Percentiles rank a stretch among this genome's conserved stretches.
phyloP scores from a whole-genome alignment of 2,329 filamentous ascomycete genomes.

The Paracoccidioides brasiliensis region DNA sequence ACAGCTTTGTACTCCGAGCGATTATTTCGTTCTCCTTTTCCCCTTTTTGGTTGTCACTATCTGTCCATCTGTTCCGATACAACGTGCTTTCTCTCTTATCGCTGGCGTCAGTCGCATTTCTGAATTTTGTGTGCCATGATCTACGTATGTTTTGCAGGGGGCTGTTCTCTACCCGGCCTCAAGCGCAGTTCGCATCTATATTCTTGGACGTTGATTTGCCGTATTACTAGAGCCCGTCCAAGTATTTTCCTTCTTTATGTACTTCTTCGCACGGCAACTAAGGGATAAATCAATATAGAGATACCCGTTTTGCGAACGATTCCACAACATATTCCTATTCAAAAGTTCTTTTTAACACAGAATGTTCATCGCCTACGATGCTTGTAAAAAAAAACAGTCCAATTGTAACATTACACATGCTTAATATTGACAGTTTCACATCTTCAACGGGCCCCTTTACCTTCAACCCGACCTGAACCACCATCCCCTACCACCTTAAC shows the following conservation, averaged over 20 bases:
- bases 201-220: neutral
- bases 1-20: neutral
- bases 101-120: neutral
- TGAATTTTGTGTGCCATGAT: neutral
- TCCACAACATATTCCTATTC: no score
- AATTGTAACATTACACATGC: no score
- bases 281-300: neutral
- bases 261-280: neutral
- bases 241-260: neutral
- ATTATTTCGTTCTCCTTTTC: neutral
- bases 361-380: no score
- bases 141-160: neutral
- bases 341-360: no score
- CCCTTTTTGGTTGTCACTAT: neutral
- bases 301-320: neutral
- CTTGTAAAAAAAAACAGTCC: no score
- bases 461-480: neutral
- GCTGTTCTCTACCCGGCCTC: neutral
- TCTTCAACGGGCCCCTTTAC: no score
- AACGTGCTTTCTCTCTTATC: neutral
- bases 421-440: no score
- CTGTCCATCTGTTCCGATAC: neutral
- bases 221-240: neutral
- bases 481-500: no score
- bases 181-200: neutral